Percentiles rank a stretch among this genome's conserved stretches.
phyloP scores from a whole-genome alignment of 345 rosid species.

The Dipteronia sinensis region DNA sequence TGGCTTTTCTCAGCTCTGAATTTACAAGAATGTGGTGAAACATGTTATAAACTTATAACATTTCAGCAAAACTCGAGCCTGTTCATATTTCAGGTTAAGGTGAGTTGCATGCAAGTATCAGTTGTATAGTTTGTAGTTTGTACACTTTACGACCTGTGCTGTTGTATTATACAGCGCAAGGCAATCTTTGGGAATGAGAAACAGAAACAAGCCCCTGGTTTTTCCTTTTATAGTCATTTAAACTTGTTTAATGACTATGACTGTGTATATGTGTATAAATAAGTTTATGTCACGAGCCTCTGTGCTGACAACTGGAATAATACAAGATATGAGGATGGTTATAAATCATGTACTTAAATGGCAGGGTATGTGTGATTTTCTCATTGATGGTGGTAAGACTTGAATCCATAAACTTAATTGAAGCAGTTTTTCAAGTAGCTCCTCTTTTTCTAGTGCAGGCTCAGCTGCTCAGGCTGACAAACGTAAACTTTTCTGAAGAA shows the following conservation, averaged over 20 bases:
- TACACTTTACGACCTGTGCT: not conserved
- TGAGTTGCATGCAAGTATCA: not conserved
- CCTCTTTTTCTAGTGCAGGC: not conserved
- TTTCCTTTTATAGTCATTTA: not conserved
- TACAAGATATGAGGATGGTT: not conserved
- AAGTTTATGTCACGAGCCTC: not conserved
- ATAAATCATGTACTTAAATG: too few species aligned
- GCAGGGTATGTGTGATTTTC: too few species aligned
- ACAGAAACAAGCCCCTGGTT: not conserved
- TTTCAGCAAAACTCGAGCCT: not conserved
- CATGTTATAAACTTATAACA: not conserved
- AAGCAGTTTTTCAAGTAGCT: not conserved
- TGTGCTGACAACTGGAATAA: not conserved
- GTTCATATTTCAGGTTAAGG: not conserved
- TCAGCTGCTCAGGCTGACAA: not conserved
- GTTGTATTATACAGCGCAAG: not conserved
- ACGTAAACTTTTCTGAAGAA: too few species aligned
- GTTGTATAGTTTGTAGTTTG: conserved; percentile 2
- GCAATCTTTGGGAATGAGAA: not conserved
- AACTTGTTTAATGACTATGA: not conserved
- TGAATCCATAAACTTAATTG: not conserved
- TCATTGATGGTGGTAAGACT: not conserved
- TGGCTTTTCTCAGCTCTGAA: conserved; percentile 35
- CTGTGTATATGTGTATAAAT: not conserved
- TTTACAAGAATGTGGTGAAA: not conserved